Percentiles rank a stretch among this genome's conserved stretches.
phyloP scores from a whole-genome alignment of 768 basidiomycete genomes.

The Leccinellum luteum region DNA sequence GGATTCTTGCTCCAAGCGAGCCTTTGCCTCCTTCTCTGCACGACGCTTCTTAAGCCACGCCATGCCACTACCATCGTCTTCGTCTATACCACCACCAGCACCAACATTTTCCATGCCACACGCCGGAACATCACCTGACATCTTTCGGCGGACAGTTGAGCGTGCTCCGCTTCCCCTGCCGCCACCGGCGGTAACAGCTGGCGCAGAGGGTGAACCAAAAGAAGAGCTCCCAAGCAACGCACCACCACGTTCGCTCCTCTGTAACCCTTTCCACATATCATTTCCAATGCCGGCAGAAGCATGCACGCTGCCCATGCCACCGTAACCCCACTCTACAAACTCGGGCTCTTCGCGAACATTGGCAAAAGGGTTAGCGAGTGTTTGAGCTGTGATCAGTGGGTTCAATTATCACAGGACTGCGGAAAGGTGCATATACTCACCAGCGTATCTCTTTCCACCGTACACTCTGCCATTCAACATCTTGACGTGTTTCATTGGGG shows the following conservation, averaged over 20 bases:
- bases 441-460: conserved; percentile 43
- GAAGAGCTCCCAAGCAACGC: conserved; percentile 20
- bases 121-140: conserved; percentile 17
- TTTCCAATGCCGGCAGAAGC: conserved; percentile 27
- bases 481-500: conserved; percentile 39
- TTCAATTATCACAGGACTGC: not conserved
- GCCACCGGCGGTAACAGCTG: conserved; percentile 18
- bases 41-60: conserved; percentile 71
- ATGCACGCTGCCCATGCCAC: conserved; percentile 69
- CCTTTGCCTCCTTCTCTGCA: conserved; percentile 53
- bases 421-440: conserved; percentile 10
- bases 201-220: not conserved
- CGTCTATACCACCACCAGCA: conserved; percentile 37
- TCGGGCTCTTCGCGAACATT: conserved; percentile 65
- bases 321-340: conserved; percentile 93
- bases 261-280: conserved; percentile 28
- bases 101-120: conserved; percentile 30
- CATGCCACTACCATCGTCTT: conserved; percentile 85
- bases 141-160: conserved; percentile 13
- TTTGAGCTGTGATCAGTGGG: conserved; percentile 19
- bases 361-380: conserved; percentile 57
- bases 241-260: conserved; percentile 26
- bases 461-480: conserved; percentile 90
- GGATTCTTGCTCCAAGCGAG: conserved; percentile 19
- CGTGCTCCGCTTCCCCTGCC: conserved; percentile 12